Percentiles rank a stretch among this genome's conserved stretches.
Conservation (phyloP, 2,329 filamentous ascomycete species). For the Monosporascus sp. region DNA sequence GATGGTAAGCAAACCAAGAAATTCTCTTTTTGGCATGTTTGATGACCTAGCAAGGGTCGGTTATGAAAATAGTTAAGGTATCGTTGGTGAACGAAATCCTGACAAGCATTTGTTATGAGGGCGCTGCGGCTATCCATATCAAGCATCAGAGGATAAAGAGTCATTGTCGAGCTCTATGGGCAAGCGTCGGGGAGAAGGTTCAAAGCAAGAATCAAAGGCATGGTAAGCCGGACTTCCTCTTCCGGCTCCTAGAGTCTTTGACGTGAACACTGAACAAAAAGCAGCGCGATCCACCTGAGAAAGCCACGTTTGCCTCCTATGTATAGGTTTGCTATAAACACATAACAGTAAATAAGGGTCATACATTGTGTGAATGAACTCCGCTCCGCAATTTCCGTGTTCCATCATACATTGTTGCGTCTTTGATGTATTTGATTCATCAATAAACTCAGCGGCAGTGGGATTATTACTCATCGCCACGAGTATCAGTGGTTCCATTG, state of each 20-base stretch:
- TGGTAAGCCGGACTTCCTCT: slow-evolving; percentile 12
- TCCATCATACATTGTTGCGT: no score
- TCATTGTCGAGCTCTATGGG: slow-evolving; percentile 16
- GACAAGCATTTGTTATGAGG: not conserved
- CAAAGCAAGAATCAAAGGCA: slow-evolving; percentile 19
- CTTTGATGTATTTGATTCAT: no score
- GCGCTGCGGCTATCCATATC: slow-evolving; percentile 14
- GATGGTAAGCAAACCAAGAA: slow-evolving; percentile 15
- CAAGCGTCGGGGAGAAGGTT: slow-evolving; percentile 13
- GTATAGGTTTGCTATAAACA: no score
- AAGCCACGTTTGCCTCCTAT: slow-evolving; percentile 3
- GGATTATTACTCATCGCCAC: no score
- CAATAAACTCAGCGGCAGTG: no score
- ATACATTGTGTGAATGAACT: no score
- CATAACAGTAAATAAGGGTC: no score
- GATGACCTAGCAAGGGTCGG: slow-evolving; percentile 12
- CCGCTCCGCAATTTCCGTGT: no score
- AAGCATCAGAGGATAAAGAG: slow-evolving; percentile 20
- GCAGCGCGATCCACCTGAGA: slow-evolving; percentile 1
- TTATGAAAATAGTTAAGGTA: slow-evolving; percentile 10
- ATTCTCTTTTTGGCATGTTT: slow-evolving; percentile 19
- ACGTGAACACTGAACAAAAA: slow-evolving; percentile 1
- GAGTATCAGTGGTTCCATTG: no score
- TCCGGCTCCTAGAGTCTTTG: slow-evolving; percentile 13
- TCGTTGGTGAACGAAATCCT: slow-evolving; percentile 8